Conservation (phyloP, 225 moss, liverwort and hornwort genomes). For the Ulota crispa region DNA sequence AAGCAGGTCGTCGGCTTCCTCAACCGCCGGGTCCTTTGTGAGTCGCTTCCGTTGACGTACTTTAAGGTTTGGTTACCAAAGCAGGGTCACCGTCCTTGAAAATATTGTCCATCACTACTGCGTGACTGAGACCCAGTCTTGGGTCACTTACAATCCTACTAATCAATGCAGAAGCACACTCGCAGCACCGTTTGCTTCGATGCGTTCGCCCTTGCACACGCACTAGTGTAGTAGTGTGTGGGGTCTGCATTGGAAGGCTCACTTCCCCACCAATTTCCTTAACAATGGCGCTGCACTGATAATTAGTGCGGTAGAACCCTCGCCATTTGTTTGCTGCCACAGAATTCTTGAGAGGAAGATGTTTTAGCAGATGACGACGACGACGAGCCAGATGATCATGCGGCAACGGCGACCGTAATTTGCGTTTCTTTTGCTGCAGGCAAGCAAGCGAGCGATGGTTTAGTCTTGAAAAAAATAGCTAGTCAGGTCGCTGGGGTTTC, state of each 20-base stretch:
- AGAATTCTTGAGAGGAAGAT: neutral
- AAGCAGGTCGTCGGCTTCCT: too few species aligned
- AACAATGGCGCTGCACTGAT: neutral
- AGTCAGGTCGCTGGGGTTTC: neutral
- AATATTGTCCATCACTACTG: too few species aligned
- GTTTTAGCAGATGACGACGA: neutral
- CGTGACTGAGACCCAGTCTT: too few species aligned
- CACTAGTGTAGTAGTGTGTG: neutral
- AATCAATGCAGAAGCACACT: too few species aligned
- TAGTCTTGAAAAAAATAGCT: neutral
- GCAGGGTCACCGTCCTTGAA: too few species aligned
- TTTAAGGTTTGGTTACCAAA: too few species aligned
- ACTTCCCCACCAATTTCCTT: neutral
- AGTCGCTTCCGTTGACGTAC: too few species aligned
- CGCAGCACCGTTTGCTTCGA: too few species aligned
- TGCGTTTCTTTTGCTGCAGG: neutral
- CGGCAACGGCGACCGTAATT: neutral
- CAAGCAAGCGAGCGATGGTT: neutral
- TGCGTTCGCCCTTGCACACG: neutral
- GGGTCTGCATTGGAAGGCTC: neutral
- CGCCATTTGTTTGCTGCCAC: too few species aligned
- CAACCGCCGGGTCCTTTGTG: too few species aligned
- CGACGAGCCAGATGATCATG: neutral
- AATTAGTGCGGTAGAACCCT: neutral
- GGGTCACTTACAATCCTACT: too few species aligned